Conservation (phyloP, 345 rosid genomes). For the Hypericum androsaemum region DNA sequence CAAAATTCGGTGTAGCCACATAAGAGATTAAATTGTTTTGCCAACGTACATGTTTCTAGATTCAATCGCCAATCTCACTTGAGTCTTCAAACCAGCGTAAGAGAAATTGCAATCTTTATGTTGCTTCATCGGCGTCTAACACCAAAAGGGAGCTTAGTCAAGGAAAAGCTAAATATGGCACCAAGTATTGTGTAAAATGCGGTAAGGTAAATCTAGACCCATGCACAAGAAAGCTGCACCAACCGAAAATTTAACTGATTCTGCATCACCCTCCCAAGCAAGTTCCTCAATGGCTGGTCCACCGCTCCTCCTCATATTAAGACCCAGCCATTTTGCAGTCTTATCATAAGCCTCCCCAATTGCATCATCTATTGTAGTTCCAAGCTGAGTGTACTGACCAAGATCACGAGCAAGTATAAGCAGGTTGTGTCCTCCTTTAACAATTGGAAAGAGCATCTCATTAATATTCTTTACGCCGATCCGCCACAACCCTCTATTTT, state of each 20-base stretch:
- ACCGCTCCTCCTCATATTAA: slow-evolving; percentile 84
- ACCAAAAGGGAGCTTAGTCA: slow-evolving; percentile 7
- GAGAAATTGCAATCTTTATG: slow-evolving; percentile 94
- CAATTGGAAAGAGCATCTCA: slow-evolving; percentile 2
- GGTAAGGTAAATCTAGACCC: not conserved
- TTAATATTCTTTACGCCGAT: no score
- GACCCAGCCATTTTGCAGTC: slow-evolving; percentile 93
- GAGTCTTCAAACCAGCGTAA: slow-evolving; percentile 94
- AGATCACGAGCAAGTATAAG: slow-evolving; percentile 73
- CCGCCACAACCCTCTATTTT: no score
- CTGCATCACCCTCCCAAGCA: slow-evolving; percentile 78
- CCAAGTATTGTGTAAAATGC: not conserved
- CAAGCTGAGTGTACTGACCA: slow-evolving; percentile 86
- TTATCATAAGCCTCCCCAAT: slow-evolving; percentile 95
- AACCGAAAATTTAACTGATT: slow-evolving; percentile 65
- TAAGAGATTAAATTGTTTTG: slow-evolving; percentile 7
- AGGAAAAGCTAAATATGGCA: not conserved
- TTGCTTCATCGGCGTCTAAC: slow-evolving; percentile 74
- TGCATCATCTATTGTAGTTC: slow-evolving; percentile 92
- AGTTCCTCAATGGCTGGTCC: slow-evolving; percentile 95
- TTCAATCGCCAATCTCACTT: slow-evolving; percentile 84
- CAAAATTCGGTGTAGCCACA: not conserved
- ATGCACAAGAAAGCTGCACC: slow-evolving; percentile 13
- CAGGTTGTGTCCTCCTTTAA: slow-evolving; percentile 80
- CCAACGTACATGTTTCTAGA: slow-evolving; percentile 60